Base-by-base conservation (phyloP, 2,329 filamentous ascomycete genomes). In the Fusarium mexicanum region DNA sequence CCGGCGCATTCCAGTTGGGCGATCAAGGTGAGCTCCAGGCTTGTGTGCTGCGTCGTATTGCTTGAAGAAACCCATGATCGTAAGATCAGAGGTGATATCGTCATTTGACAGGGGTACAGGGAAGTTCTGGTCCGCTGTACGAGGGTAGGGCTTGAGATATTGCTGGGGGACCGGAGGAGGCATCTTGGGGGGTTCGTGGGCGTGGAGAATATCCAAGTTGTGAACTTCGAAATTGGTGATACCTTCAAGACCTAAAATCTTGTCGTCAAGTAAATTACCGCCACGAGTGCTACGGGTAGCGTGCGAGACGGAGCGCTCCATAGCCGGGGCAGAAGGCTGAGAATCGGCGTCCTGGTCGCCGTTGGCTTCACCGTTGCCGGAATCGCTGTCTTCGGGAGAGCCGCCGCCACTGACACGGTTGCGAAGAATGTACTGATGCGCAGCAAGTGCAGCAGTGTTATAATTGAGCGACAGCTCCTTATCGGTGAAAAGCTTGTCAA, bases 401-500 rank as follows among this genome's bases (percentile, higher is more conserved):
- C 83, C 85, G 51, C 77, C 79, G 58, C 88, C 89, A 72, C 88
- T 87, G 40, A 84, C 79, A 57, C 87, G 88, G 78, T 90, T 89
- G 41, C 89, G 87, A 60, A 91, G 81, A 64, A 92, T 86, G 76
- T 91, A 89, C 70, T 89, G 88, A 79, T 91, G 89, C 14, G 91
- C 87, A 5, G 90, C 90, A 26, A 91, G 77, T 37, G 91, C 90
- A 10, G 91, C 88, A 9, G 85, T 83, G 69, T 91, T 92, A 79
- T 92, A 92, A 35, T 89, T 89, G 84, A 92, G 87, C 9, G 88
- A 86, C 37, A 93, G 85, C 82, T 93, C 91, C 81, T 91, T 92
- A 76, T 93, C 91, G 0, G 91, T 92, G 58, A 93, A 93, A 43
- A 93, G 87, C 83, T 92, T 92, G 76, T 92, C 90, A 67, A 93